Conservation (phyloP, 345 rosid genomes). For the Pistacia atlantica region DNA sequence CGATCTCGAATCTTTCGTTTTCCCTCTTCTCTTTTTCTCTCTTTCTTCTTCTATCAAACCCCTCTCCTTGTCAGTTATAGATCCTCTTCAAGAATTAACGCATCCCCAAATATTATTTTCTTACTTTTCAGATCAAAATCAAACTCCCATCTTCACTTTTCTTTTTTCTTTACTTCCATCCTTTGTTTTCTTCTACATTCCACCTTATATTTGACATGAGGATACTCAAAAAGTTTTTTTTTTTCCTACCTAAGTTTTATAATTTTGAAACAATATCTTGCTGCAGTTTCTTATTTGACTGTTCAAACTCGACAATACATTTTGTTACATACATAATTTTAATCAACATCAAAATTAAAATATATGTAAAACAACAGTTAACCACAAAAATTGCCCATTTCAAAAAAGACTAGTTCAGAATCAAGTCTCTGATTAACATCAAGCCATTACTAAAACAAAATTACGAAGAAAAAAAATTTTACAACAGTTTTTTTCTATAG, state of each 20-base stretch:
- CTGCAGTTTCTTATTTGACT: background rate
- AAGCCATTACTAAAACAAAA: background rate
- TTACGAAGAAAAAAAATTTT: constrained; percentile 10
- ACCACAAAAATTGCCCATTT: constrained; percentile 14
- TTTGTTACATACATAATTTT: too few relatives aligned
- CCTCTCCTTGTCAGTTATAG: background rate
- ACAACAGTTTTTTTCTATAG: constrained; percentile 6
- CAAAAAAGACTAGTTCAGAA: background rate
- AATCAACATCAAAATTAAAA: background rate
- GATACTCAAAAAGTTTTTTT: background rate
- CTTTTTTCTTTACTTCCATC: background rate
- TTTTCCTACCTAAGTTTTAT: too few relatives aligned
- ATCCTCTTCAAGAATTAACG: constrained; percentile 33
- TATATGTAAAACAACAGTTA: background rate
- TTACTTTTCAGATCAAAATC: constrained; percentile 21
- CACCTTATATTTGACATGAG: background rate
- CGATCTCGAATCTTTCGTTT: constrained; percentile 56
- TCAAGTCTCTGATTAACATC: background rate
- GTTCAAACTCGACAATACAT: too few relatives aligned
- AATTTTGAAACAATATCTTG: background rate
- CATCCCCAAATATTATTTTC: constrained; percentile 36
- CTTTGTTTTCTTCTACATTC: background rate
- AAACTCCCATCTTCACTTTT: background rate
- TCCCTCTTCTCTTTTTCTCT: constrained; percentile 5
- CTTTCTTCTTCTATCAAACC: constrained; percentile 14